These are phyloP conservation scores for Acorus calamus DNA, from an alignment of 106 monocot genomes.

Conservation along the genomic window DNA sequence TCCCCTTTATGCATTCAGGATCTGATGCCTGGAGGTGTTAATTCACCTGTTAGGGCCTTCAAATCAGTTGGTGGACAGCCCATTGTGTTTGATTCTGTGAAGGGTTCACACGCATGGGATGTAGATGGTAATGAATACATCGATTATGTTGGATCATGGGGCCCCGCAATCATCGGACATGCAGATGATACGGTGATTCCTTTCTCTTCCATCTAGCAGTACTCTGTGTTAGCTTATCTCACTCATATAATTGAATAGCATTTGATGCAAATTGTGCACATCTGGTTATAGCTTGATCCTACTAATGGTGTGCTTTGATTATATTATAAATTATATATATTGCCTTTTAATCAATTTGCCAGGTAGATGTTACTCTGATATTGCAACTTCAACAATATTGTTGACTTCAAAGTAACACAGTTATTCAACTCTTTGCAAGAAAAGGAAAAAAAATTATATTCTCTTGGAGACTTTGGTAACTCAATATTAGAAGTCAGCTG, in stretches of 20 bases:
- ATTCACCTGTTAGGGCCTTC: slow-evolving; percentile 70
- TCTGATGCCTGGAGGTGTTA: slow-evolving; percentile 68
- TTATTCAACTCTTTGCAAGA: too few relatives aligned
- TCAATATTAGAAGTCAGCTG: too few relatives aligned
- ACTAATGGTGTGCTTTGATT: too few relatives aligned
- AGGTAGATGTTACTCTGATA: too few relatives aligned
- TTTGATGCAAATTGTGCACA: too few relatives aligned
- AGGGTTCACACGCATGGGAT: slow-evolving; percentile 47
- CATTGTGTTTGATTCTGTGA: slow-evolving; percentile 63
- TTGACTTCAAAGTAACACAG: too few relatives aligned
- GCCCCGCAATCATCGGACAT: slow-evolving; percentile 95
- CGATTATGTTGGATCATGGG: slow-evolving; percentile 97
- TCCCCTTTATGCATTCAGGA: slow-evolving; percentile 17
- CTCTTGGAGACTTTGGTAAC: too few relatives aligned
- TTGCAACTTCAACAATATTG: too few relatives aligned
- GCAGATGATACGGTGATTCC: slow-evolving; percentile 72
- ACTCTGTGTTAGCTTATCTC: background rate
- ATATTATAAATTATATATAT: too few relatives aligned
- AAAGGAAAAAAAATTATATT: too few relatives aligned
- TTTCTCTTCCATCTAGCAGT: background rate
- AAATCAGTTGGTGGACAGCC: slow-evolving; percentile 69
- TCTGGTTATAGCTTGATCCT: too few relatives aligned
- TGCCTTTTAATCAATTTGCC: too few relatives aligned
- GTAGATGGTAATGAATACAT: slow-evolving; percentile 89
- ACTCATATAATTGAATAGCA: background rate